These are phyloP conservation scores for Beta lomatogona DNA, from an alignment of 179 eudicot species.

Conservation along the genomic window DNA sequence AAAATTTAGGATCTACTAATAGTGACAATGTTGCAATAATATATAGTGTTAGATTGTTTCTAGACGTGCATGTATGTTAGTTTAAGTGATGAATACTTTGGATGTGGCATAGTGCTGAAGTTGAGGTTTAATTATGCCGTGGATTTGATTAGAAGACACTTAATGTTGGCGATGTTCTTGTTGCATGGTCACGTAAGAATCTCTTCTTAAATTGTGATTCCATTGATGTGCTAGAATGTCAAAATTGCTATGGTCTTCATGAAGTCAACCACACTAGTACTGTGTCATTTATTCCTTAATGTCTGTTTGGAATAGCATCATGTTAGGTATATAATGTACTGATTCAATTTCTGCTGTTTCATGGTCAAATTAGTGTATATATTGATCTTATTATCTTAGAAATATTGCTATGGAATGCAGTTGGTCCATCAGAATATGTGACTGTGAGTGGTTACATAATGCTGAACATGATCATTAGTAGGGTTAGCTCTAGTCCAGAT, in stretches of 20 bases:
- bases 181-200: not conserved
- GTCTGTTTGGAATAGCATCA: not conserved
- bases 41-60: not conserved
- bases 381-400: too few species aligned
- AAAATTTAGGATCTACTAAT: not conserved
- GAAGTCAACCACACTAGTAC: too few species aligned
- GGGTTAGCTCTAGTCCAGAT: not conserved
- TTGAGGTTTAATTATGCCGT: not conserved
- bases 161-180: not conserved
- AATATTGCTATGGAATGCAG: not conserved
- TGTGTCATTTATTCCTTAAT: not conserved
- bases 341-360: slow-evolving; percentile 1
- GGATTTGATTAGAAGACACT: not conserved
- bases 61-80: not conserved
- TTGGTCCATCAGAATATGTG: not conserved
- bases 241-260: too few species aligned
- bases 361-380: slow-evolving; percentile 12
- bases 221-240: too few species aligned
- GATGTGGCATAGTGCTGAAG: not conserved
- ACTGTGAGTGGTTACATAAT: not conserved
- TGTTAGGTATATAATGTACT: not conserved
- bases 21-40: not conserved
- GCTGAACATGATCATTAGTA: not conserved
- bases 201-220: too few species aligned
- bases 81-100: not conserved